Evolutionary conservation across 1,284 basidiomycete genomes (phyloP).

Genomic region (Sporisorium scitamineum): DNA sequence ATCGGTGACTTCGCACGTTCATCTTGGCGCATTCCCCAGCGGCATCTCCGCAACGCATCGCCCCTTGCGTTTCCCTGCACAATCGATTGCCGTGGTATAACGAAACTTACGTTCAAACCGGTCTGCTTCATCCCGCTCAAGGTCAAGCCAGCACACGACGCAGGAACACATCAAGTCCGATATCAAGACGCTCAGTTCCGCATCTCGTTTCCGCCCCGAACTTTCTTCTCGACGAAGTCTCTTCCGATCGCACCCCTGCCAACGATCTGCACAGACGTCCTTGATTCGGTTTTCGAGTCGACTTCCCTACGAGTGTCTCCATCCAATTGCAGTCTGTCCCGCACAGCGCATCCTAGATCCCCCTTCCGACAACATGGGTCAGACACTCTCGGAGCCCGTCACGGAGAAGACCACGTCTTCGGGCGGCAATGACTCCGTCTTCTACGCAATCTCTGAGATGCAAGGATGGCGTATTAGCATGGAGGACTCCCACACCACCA

Average conservation of each 20-base stretch:
- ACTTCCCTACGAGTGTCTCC: background rate
- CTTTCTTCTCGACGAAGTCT: background rate
- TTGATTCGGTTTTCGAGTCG: too few relatives aligned
- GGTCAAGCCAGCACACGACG: background rate
- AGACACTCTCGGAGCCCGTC: constrained; percentile 74
- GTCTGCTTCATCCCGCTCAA: background rate
- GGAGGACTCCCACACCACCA: constrained; percentile 95
- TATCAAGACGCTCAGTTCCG: background rate
- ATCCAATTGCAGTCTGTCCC: constrained; percentile 12
- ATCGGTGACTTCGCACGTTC: background rate
- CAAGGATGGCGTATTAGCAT: constrained; percentile 99
- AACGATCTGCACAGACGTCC: background rate
- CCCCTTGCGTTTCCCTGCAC: background rate
- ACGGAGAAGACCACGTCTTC: constrained; percentile 83
- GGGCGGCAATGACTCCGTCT: constrained; percentile 82
- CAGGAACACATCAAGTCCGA: background rate
- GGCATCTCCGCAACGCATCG: background rate
- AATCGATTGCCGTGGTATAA: background rate
- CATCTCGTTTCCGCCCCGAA: background rate
- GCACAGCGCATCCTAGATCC: constrained; percentile 7
- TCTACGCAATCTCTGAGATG: constrained; percentile 93
- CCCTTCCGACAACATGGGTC: constrained; percentile 67
- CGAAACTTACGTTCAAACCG: background rate
- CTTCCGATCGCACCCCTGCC: background rate
- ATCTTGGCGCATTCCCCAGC: too few relatives aligned